phyloP scores from a whole-genome alignment of 441 rosid genomes.

The Syzygium syzygioides region DNA sequence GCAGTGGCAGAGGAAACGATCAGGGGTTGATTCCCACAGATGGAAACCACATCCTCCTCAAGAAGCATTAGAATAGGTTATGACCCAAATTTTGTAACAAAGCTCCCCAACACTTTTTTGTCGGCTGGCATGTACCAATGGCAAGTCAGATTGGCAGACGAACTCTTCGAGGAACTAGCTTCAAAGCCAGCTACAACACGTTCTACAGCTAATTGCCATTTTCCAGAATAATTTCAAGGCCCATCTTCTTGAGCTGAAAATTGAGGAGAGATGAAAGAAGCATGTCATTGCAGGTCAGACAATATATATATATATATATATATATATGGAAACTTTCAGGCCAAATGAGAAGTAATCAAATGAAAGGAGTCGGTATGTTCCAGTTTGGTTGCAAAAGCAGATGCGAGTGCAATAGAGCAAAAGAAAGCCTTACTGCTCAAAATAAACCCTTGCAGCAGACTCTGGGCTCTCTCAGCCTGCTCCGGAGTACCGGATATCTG shows the following conservation, averaged over 20 bases:
- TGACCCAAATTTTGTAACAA: neutral
- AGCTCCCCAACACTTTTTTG: neutral
- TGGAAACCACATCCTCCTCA: neutral
- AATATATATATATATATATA: too few relatives aligned
- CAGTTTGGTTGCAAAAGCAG: neutral
- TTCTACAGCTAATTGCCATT: neutral
- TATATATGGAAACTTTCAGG: neutral
- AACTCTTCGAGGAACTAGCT: neutral
- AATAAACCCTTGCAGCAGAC: slow-evolving; percentile 94
- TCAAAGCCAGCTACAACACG: neutral
- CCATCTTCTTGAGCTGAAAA: slow-evolving; percentile 80
- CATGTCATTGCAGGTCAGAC: neutral
- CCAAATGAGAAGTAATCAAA: neutral
- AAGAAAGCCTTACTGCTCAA: slow-evolving; percentile 70
- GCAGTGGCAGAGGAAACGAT: neutral
- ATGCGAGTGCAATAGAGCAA: neutral
- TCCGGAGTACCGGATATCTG: slow-evolving; percentile 87
- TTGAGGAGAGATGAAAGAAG: neutral
- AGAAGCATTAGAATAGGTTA: neutral
- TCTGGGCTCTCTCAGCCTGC: slow-evolving; percentile 93
- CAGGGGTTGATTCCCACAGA: neutral
- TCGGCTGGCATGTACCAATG: neutral
- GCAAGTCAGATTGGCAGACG: neutral
- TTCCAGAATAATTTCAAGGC: slow-evolving; percentile 20
- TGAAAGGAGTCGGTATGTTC: neutral